Percentiles rank a stretch among this genome's conserved stretches.
Evolutionary conservation across 371 early-diverging fungal genomes (phyloP).

Genomic region (Nematocida major): DNA sequence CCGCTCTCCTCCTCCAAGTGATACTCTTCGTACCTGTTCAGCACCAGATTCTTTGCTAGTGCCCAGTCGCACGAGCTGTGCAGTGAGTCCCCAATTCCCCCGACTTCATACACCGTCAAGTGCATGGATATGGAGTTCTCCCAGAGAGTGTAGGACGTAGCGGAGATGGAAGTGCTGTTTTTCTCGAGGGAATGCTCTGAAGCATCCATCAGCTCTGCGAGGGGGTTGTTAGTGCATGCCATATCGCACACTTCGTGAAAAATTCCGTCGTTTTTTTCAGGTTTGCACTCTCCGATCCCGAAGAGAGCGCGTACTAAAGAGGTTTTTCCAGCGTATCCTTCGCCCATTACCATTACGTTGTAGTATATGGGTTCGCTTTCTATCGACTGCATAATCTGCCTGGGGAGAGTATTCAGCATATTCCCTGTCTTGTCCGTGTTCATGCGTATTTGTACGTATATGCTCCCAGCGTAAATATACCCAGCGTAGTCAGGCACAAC

Average conservation of each 20-base stretch:
- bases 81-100: slow-evolving; percentile 57
- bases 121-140: slow-evolving; percentile 54
- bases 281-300: slow-evolving; percentile 66
- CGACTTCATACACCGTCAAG: slow-evolving; percentile 58
- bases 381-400: slow-evolving; percentile 22
- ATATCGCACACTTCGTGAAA: slow-evolving; percentile 49
- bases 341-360: slow-evolving; percentile 89
- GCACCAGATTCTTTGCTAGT: slow-evolving; percentile 50
- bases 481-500: slow-evolving; percentile 15
- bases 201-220: slow-evolving; percentile 21
- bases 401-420: slow-evolving; percentile 21
- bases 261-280: slow-evolving; percentile 7
- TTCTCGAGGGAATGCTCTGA: background rate
- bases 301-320: slow-evolving; percentile 74
- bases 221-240: slow-evolving; percentile 39
- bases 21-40: slow-evolving; percentile 56
- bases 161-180: slow-evolving; percentile 1
- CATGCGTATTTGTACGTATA: slow-evolving; percentile 20
- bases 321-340: slow-evolving; percentile 63
- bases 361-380: slow-evolving; percentile 77
- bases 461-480: background rate
- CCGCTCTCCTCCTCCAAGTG: slow-evolving; percentile 55
- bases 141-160: background rate
- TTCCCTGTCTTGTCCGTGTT: background rate
- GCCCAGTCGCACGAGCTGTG: slow-evolving; percentile 46